phyloP scores from a whole-genome alignment of 2,329 filamentous ascomycete genomes.

The Curvularia eragrostidis region DNA sequence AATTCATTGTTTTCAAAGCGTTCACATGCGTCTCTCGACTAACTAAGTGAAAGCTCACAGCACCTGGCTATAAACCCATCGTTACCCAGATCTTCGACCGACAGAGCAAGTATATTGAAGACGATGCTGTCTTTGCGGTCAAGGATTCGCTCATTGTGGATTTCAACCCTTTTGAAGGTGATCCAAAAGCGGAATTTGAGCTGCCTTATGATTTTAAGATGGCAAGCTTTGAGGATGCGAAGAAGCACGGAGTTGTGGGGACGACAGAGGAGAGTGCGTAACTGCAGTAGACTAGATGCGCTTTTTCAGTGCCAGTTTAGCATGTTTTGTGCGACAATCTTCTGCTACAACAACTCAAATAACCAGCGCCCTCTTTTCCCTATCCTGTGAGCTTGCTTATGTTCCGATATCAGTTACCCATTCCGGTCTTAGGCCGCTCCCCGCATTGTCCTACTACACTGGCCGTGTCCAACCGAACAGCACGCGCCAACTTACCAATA shows the following conservation, averaged over 20 bases:
- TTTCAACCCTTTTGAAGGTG: conserved; percentile 60
- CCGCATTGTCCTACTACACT: conserved; percentile 15
- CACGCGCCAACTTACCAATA: too few species aligned
- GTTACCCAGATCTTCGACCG: conserved; percentile 81
- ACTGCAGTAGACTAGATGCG: background rate
- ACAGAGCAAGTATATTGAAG: conserved; percentile 66
- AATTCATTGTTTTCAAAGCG: too few species aligned
- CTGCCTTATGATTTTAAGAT: conserved; percentile 60
- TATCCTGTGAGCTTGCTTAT: background rate
- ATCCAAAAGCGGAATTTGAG: conserved; percentile 61
- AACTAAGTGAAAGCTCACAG: conserved; percentile 54
- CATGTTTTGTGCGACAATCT: background rate
- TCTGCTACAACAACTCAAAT: background rate
- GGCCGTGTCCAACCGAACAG: conserved; percentile 30
- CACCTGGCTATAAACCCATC: conserved; percentile 69
- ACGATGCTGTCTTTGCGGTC: conserved; percentile 66
- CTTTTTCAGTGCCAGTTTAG: background rate
- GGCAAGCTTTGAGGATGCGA: conserved; percentile 46
- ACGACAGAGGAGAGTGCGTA: conserved; percentile 36
- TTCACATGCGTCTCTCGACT: too few species aligned
- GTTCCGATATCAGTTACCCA: conserved; percentile 8
- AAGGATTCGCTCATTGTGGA: conserved; percentile 66
- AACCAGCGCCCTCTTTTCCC: background rate
- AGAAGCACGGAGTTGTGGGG: conserved; percentile 35
- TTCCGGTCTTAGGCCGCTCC: conserved; percentile 18